Base-by-base conservation (phyloP, 371 early-diverging fungal genomes). In the Catenaria anguillulae region DNA sequence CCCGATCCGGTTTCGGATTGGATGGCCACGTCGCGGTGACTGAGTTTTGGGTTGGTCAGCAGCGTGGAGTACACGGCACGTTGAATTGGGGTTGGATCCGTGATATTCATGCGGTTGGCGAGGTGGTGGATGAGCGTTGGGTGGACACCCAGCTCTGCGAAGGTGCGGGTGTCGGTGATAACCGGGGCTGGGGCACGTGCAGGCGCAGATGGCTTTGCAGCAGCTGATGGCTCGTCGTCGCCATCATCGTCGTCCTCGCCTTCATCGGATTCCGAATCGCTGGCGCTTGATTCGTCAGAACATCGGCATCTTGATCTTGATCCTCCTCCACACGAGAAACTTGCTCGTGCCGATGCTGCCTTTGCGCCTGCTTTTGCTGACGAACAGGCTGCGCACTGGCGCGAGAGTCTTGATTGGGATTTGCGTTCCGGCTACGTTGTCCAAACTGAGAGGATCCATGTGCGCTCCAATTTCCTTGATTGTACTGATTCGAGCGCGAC, bases 1-100 rank as follows among this genome's bases (percentile, higher is more conserved):
- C 99, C 99, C 15, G 94, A 92, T 45, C 99, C 99, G 12, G 98
- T 98, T 64, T 90, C 86, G 1, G 98, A 90, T 68, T 95, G 91
- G 36, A 96, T 84, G 34, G 97, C 83, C 19, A 88, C 81, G 75
- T 97, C 96, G 0, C 31, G 71, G 65, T 40, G 59, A 45, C 46
- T 19, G 58, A 26, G 23, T 34, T 24, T 46, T n/a, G 4, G 52
- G 40, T 80, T 80, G 48, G 79, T 80, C 1, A 84, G 64, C 33
- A 86, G 64, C 8, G 80, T 65, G 8, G 83, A 82, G 48, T 87
- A 73, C 8, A 87, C 80, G 35, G 80, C 78, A n/a, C 77, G 76
- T 63, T 90, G 90, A 56, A 90, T 84, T 55, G 72, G 72, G 12
- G 90, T 88, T 36, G 87, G 84, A 60, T 73, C 74, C 23, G 69